phyloP scores from a whole-genome alignment of 805 yeast species.

The Pichia ethanolica region DNA sequence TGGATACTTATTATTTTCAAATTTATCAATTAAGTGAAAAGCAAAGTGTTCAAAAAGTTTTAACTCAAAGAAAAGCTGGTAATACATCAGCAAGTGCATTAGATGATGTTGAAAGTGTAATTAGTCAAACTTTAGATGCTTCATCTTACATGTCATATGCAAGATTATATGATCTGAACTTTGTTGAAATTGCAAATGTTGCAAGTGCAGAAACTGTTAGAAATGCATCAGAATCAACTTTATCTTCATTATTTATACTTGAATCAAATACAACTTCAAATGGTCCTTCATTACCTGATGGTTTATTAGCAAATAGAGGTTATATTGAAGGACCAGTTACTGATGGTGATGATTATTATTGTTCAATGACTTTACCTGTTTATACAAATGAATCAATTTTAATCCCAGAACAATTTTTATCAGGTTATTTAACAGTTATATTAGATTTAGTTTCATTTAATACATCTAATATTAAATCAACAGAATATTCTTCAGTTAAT shows the following conservation, averaged over 20 bases:
- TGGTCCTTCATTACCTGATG: slow-evolving; percentile 32
- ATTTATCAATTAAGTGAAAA: slow-evolving; percentile 55
- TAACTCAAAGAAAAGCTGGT: slow-evolving; percentile 64
- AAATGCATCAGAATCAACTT: slow-evolving; percentile 31
- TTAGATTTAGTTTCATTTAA: slow-evolving; percentile 33
- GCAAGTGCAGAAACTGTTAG: slow-evolving; percentile 26
- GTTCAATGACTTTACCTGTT: slow-evolving; percentile 76
- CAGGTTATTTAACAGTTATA: slow-evolving; percentile 65
- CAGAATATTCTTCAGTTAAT: slow-evolving; percentile 28
- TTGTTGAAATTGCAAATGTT: slow-evolving; percentile 39
- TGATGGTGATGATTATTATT: slow-evolving; percentile 40
- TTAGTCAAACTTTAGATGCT: slow-evolving; percentile 57
- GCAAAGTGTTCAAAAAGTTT: slow-evolving; percentile 52
- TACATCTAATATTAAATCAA: slow-evolving; percentile 29
- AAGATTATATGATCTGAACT: slow-evolving; percentile 55
- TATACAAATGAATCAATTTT: slow-evolving; percentile 66
- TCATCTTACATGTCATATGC: slow-evolving; percentile 59
- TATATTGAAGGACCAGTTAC: slow-evolving; percentile 59
- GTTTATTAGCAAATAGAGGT: slow-evolving; percentile 37
- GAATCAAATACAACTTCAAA: slow-evolving; percentile 4
- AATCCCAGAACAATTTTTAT: slow-evolving; percentile 46
- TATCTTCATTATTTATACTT: slow-evolving; percentile 34
- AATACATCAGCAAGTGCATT: slow-evolving; percentile 48
- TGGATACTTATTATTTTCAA: slow-evolving; percentile 60
- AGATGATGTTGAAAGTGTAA: slow-evolving; percentile 37